These are phyloP conservation scores for Cryptococcus floricola DNA, from an alignment of 1,284 basidiomycete species.

Conservation along the genomic window DNA sequence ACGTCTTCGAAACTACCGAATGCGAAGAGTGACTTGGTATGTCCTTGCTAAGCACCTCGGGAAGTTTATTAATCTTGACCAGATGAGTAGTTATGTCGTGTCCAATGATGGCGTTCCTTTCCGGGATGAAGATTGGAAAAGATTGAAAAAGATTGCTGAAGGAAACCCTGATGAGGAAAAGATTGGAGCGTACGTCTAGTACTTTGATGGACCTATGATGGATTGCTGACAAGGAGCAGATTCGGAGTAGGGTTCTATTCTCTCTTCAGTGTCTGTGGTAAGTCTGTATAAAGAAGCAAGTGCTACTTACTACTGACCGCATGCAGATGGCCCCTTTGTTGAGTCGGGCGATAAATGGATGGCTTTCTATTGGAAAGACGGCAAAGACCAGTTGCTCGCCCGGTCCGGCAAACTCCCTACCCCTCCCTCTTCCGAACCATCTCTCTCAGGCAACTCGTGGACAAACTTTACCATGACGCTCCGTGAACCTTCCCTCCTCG, in stretches of 20 bases:
- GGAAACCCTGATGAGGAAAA: slow-evolving; percentile 55
- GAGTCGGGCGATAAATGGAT: slow-evolving; percentile 86
- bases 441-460: slow-evolving; percentile 57
- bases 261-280: slow-evolving; percentile 51
- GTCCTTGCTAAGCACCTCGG: not conserved
- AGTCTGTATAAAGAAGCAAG: slow-evolving; percentile 1
- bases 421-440: slow-evolving; percentile 32
- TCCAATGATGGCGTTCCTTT: slow-evolving; percentile 83
- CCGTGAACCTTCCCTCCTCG: slow-evolving; percentile 77
- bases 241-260: slow-evolving; percentile 55
- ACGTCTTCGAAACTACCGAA: slow-evolving; percentile 51
- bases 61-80: slow-evolving; percentile 2
- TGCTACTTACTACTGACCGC: not conserved
- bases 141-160: slow-evolving; percentile 67
- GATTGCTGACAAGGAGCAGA: slow-evolving; percentile 6
- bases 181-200: slow-evolving; percentile 48
- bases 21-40: slow-evolving; percentile 58
- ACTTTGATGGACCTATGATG: not conserved
- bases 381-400: slow-evolving; percentile 77
- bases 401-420: slow-evolving; percentile 66
- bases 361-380: slow-evolving; percentile 96
- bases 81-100: slow-evolving; percentile 57
- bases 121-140: slow-evolving; percentile 72
- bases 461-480: slow-evolving; percentile 88
- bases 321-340: slow-evolving; percentile 82